Base-by-base conservation (phyloP, 441 rosid genomes). In the Macaranga tanarius region DNA sequence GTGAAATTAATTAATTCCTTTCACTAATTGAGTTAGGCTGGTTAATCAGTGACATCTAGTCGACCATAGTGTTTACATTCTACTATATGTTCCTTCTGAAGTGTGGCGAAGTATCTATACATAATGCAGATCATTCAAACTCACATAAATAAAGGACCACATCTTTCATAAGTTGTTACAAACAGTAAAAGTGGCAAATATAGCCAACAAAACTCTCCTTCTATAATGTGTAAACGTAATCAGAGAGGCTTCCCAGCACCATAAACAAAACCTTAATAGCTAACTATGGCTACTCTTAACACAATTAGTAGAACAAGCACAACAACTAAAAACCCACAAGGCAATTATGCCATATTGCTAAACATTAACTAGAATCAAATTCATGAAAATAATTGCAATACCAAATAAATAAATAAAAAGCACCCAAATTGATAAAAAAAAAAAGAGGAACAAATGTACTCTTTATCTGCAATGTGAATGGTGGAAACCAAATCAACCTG, bases 401-500 rank as follows among this genome's bases (percentile, higher is more conserved):
- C 7, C 10, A n/a, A 11, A 13, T 13, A 47, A 51, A 54, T 7
- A 50, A 19, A 52, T 22, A 10, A 40, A 5, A 48, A 50, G 12
- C 42, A 26, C 34, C 8, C 13, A 63, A 47, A 56, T 22, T 48
- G 15, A 52, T 15, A 54, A n/a, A 71, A 70, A 17, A 34, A 47
- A n/a, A 71, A 38, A 70, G 28, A 22, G 22, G 5, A 42, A 16
- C 8, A 65, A 28, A 65, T 91, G 69, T 85, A 92, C 97, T 89
- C 95, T 86, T 88, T 88, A 80, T 95, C 99, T 2, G 95, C 99
- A 69, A 92, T 91, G 76, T 95, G 98, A 81, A 95, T 88, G 2
- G 96, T 88, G 22, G 98, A 95, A 51, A 92, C 93, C 87, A 92
- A 91, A 90, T 95, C 97, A 75, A 92, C 95, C 99, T 92, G 75